Base-by-base conservation (phyloP, 1,284 basidiomycete species). In the Sporisorium iseilematis-ciliati region DNA sequence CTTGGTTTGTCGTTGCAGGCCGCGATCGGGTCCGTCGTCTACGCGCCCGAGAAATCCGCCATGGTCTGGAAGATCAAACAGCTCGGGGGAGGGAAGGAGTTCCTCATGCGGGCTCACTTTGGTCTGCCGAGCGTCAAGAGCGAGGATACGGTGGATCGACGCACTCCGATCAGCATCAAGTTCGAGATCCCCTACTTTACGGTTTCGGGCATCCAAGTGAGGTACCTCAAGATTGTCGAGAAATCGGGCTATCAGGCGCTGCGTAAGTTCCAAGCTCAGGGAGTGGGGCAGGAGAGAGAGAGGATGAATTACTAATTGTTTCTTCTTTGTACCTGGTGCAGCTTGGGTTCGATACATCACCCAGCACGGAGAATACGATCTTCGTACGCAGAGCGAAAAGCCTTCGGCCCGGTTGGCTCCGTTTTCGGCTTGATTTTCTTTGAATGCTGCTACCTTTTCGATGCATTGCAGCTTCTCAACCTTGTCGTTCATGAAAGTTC, bases 111-210 rank as follows among this genome's bases (percentile, higher is more conserved):
- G 12, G 83, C 83, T 2, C 83, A 85, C 62, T 85, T 85, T 70
- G 83, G 83, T 23, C 55, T 85, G 61, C 83, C 83, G 14, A 83
- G 82, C 57, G 83, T 85, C 52, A 82, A 80, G 72, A 83, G 81
- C 70, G 91, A 92, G 83, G 94, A 95, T 60, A 76, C 69, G 38
- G 87, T 92, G 52, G 93, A 95, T 80, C 93, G 94, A 82, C 91
- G 93, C 25, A 91, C 94, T 23, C 97, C 97, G 0, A 97, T 99
- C 80, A 94, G 92, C 1, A 93, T 98, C 86, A 95, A 94, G 86
- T 99, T 95, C 78, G 96, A 99, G 87, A 97, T 99, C 48, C 95
- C 96, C 2, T 97, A 97, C 87, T 97, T 97, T 85, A 97, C 95
- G 0, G 86, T 87, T 1, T 97, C 94, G 0, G 96, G 97, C 10